Evolutionary conservation across 75 land plant species (phyloP).

Genomic region (Cryptomeria japonica): DNA sequence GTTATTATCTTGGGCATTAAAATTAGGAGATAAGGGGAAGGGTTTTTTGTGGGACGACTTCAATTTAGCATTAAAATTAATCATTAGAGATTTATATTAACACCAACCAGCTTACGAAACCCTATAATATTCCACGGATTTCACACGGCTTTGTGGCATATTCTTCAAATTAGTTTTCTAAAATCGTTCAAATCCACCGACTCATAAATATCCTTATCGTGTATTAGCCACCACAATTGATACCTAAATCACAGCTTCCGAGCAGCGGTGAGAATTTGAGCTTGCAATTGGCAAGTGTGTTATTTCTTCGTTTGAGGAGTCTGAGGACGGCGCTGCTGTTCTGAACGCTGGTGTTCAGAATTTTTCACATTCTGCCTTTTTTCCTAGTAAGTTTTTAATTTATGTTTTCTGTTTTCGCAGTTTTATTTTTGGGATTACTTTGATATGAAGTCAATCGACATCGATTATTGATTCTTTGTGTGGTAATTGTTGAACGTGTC

Average conservation of each 20-base stretch:
- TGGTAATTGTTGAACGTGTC: not conserved
- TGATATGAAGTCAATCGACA: not conserved
- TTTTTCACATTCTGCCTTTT: not conserved
- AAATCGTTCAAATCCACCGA: not conserved
- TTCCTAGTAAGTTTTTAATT: not conserved
- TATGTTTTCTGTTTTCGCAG: not conserved
- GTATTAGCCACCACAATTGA: not conserved
- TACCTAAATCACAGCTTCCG: not conserved
- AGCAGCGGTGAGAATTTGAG: not conserved
- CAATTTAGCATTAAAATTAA: no score
- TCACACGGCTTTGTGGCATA: not conserved
- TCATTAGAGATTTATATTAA: not conserved
- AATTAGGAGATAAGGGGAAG: no score
- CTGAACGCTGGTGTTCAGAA: no score
- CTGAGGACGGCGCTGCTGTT: not conserved
- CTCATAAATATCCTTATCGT: not conserved
- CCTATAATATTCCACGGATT: not conserved
- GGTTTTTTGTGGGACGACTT: no score
- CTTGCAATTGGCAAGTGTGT: not conserved
- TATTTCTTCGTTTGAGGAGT: not conserved
- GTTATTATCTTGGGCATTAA: no score
- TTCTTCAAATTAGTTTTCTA: not conserved
- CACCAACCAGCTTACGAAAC: not conserved
- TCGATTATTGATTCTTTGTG: not conserved
- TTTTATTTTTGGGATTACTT: not conserved